Evolutionary conservation across 352 stramenopile species (phyloP), one percentile per base, ranked within the genome.

Genomic region (Aphanomyces astaci): DNA sequence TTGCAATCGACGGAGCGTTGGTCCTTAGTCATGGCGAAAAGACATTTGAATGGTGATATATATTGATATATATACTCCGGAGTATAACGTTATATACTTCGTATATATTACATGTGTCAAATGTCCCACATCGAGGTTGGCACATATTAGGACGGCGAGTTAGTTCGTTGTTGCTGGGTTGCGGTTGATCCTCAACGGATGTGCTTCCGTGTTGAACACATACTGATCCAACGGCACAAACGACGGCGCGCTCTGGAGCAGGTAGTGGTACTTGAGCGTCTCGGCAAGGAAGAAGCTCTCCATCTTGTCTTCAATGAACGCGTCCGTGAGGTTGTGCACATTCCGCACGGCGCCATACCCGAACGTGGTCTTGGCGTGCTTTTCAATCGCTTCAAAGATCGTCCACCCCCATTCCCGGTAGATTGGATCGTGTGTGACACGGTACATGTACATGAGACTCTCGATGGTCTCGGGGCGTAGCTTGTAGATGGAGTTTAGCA

Each of bases 241-340:
- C 46, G 83, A 72, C 30, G 89, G 80, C 10, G 87, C 79, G 70
- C 84, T 78, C 73, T 98, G 89, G 9, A 98, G 79, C 54, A 99
- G 77, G 75, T 98, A 99, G 32, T 98, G 77, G 71, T 99, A 99
- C 82, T 99, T 99, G 48, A 99, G 79, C 30, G 96, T 99, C 81
- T 99, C 97, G 15, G 96, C 96, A 33, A 98, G 71, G 75, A 99
- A 99, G 77, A 99, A 99, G 56, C 87, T 98, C 77, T 99, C 96
- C 96, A 98, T 98, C 64, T 94, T 88, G 85, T 99, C 88, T 22
- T 98, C 84, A 19, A 89, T 83, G 32, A 66, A 52, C 31, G 88
- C 45, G 49, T 86, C 31, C 7, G 33, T 17, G 33, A 27, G 5
- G 51, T 27, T n/a, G 1, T 73, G 76, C 25, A 88, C 79, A 62